phyloP scores from a whole-genome alignment of 1,139 yeast genomes.

The Blastobotrys apis region DNA sequence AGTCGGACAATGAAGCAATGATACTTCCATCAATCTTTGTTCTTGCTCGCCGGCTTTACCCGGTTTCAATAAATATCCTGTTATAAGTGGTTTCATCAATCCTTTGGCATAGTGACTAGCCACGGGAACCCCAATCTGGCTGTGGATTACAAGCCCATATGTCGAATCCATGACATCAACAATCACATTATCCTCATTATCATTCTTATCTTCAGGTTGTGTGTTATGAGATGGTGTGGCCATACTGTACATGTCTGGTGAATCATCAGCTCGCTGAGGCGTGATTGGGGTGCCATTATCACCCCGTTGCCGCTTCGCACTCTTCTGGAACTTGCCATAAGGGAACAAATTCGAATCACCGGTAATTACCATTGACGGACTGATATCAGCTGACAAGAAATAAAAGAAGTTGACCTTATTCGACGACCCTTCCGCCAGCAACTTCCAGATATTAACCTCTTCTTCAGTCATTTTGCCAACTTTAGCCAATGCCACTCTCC shows the following conservation, averaged over 20 bases:
- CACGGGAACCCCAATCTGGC: conserved; percentile 9
- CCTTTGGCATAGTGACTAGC: conserved; percentile 8
- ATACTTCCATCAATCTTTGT: conserved; percentile 30
- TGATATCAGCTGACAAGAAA: conserved; percentile 66
- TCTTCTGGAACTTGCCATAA: conserved; percentile 22
- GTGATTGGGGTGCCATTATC: conserved; percentile 28
- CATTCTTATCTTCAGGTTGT: conserved; percentile 14
- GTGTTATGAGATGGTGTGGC: conserved; percentile 33
- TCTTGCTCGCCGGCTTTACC: conserved; percentile 13
- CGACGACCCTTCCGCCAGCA: conserved; percentile 22
- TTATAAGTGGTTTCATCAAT: conserved; percentile 42
- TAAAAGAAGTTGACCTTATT: conserved; percentile 59
- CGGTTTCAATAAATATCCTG: conserved; percentile 21
- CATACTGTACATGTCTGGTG: conserved; percentile 41
- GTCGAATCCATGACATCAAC: conserved; percentile 44
- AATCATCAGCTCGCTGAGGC: conserved; percentile 32
- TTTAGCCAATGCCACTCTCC: conserved; percentile 38
- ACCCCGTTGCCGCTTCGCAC: conserved; percentile 12
- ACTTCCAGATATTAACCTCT: conserved; percentile 34
- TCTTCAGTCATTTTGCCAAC: conserved; percentile 35
- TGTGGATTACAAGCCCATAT: conserved; percentile 48
- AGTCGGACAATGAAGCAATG: conserved; percentile 32
- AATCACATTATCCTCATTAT: conserved; percentile 25
- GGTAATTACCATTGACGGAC: conserved; percentile 53
- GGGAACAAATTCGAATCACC: conserved; percentile 31